Base-by-base conservation (phyloP, 805 yeast genomes). In the Hanseniaspora lindneri region DNA sequence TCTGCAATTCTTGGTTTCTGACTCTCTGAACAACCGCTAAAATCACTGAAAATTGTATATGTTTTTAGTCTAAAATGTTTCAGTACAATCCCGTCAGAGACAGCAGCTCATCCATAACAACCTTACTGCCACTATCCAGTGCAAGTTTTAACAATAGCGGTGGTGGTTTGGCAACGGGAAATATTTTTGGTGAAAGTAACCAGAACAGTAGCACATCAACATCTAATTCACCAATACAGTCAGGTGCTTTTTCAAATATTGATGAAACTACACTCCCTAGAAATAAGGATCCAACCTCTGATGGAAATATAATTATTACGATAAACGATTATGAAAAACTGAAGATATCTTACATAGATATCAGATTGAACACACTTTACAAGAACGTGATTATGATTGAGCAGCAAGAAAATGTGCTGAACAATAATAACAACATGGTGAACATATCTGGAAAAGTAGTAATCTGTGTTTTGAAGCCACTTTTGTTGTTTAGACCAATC, bases 361-460 rank as follows among this genome's bases (percentile, higher is more conserved):
- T 66, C 16, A 49, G 63, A 51, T 44, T 69, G 10, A 62, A 63
- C 39, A 59, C 71, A 1, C 61, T 67, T 0, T 66, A 66, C 51
- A 63, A 66, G 41, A 87, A 88, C 61, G 80, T 87, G 17, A 64
- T 88, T 2, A 70, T 89, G 1, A 66, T 92, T 28, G 75, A 83
- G 51, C 96, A 96, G 3, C 64, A 81, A 1, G 80, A 80, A 19
- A 13, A 36, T 11, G n/a, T 44, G 71, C 74, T 39, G 92, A 83
- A 49, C 85, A 94, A 0, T 74, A 84, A 44, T 21, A 44, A 44
- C n/a, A 36, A 44, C 0, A 78, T 94, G 1, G 80, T 75, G 1
- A 69, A 80, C n/a, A 63, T 92, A 32, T 64, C 77, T 0, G 98
- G 97, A 1, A 76, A 75, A 27, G 72, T 89, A 17, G 83, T 81